Evolutionary conservation across 1,139 yeast species (phyloP), one percentile per base, ranked within the genome.

Genomic region (Arxiozyma heterogenica): DNA sequence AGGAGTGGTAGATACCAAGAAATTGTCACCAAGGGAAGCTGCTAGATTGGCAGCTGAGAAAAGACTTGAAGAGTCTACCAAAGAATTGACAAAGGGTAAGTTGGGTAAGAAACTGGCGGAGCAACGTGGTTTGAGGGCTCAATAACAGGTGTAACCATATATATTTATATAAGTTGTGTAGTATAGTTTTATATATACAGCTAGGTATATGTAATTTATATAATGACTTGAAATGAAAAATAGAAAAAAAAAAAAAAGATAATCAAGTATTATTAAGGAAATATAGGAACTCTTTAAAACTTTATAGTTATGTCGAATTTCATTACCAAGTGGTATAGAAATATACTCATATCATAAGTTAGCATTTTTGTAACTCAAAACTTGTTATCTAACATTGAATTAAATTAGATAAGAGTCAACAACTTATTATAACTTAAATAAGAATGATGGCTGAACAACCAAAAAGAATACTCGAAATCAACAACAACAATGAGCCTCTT

Each of bases 1-100:
- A 8, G 47, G 44, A 8, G 39, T 18, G 8, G 54, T 48, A 44
- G 54, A 49, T 17, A 44, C 27, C 20, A 47, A 47, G 4, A 54
- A 57, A 15, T 27, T 62, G 15, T 53, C 68, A 11, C 67, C 71
- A 1, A 53, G 56, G 25, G 69, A 65, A 43, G 71, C 71, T 7
- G 70, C 71, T 5, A 58, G 66, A 46, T 44, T 60, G 21, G 71
- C 71, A 3, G 70, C 71, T 4, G 70, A 67, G 46, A 62, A 61
- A 53, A 56, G 71, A 51, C 49, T 57, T 9, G 58, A 63, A 44
- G 64, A 65, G 23, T 50, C 57, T 1, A 57, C 57, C 25, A 64
- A 64, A 45, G 57, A 61, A 48, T 53, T 59, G 18, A 58, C 62
- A 3, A 61, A 61, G 43, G 68, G 69, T 38, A 61, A 58, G 21